These are phyloP conservation scores for Paramecium caudatum DNA, from an alignment of 73 alveolate species.

Conservation along the genomic window DNA sequence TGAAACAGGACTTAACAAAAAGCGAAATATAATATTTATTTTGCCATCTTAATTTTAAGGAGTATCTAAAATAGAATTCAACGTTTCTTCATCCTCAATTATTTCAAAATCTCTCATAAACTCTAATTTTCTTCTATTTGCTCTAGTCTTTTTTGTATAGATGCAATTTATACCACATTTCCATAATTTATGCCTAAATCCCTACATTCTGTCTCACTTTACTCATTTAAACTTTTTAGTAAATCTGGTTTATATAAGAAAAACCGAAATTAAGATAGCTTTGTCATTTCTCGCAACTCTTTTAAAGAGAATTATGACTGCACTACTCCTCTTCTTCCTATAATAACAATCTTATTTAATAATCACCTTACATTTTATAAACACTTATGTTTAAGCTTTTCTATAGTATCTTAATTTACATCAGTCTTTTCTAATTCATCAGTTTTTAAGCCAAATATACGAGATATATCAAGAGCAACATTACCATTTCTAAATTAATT, in stretches of 20 bases:
- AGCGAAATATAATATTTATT: slow-evolving; percentile 64
- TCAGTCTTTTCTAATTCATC: slow-evolving; percentile 80
- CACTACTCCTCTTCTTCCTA: slow-evolving; percentile 82
- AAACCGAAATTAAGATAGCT: neutral
- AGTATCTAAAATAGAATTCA: neutral
- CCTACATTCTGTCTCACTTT: slow-evolving; percentile 25
- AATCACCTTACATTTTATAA: slow-evolving; percentile 54
- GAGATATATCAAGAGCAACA: slow-evolving; percentile 89
- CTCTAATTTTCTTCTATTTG: slow-evolving; percentile 74
- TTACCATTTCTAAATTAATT: slow-evolving; percentile 88
- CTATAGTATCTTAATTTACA: slow-evolving; percentile 79
- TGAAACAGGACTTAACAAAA: slow-evolving; percentile 46
- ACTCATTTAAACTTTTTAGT: slow-evolving; percentile 27
- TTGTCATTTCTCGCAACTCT: slow-evolving; percentile 72
- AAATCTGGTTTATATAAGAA: slow-evolving; percentile 34
- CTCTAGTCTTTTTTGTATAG: slow-evolving; percentile 45
- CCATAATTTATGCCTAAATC: slow-evolving; percentile 57
- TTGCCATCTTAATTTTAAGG: neutral
- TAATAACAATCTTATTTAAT: slow-evolving; percentile 70
- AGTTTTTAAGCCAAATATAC: slow-evolving; percentile 79
- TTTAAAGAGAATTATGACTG: slow-evolving; percentile 76
- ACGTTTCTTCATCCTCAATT: slow-evolving; percentile 37
- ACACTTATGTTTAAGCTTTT: slow-evolving; percentile 67
- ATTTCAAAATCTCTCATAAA: slow-evolving; percentile 56
- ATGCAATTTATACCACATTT: slow-evolving; percentile 20